Conservation (phyloP, 176 grass and related monocot species). For the Olyra latifolia region DNA sequence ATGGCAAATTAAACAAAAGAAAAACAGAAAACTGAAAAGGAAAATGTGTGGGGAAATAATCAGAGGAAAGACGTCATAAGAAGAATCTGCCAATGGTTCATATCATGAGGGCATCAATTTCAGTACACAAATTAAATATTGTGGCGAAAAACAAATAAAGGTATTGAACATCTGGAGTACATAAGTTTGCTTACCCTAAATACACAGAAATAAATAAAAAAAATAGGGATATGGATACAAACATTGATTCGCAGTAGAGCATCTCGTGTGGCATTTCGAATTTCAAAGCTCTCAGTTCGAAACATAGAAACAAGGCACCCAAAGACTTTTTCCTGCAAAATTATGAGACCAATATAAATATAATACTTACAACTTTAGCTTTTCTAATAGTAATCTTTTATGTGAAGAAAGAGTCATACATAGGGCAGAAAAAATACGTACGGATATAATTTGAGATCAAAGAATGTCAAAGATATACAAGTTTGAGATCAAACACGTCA, state of each 20-base stretch:
- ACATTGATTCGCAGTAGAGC: constrained; percentile 73
- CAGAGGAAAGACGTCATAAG: neutral
- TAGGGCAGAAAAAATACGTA: neutral
- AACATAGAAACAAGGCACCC: constrained; percentile 63
- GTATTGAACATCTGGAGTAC: neutral
- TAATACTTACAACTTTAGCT: constrained; percentile 14
- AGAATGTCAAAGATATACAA: constrained; percentile 4
- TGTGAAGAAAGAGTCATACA: neutral
- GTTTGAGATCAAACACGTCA: constrained; percentile 1
- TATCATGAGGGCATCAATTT: neutral
- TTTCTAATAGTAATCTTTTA: neutral
- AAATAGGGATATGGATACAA: constrained; percentile 29
- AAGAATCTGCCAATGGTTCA: neutral
- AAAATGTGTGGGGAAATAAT: neutral
- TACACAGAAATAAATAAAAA: neutral
- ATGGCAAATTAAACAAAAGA: neutral
- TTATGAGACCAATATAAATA: neutral
- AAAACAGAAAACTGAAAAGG: neutral
- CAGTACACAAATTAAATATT: neutral
- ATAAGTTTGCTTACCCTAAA: neutral
- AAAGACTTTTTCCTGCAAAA: constrained; percentile 71
- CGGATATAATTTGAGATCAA: neutral
- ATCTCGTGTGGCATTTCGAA: constrained; percentile 81
- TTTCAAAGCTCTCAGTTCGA: constrained; percentile 57
- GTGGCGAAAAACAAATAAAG: neutral